Base-by-base conservation (phyloP, 2,329 filamentous ascomycete genomes). In the Sclerotinia spermophila region DNA sequence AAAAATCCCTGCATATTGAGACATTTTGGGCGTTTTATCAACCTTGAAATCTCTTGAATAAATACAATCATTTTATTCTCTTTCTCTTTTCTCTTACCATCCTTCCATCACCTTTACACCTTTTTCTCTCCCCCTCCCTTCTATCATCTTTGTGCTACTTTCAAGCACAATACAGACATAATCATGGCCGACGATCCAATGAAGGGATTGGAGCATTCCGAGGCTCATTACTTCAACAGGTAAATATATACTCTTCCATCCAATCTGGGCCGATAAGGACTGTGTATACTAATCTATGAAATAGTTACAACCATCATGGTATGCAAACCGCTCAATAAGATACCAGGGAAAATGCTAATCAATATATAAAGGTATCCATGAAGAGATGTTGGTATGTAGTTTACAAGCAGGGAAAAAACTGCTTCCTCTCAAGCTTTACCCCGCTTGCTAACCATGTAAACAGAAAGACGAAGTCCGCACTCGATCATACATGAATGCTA, bases 141-240 rank as follows among this genome's bases (percentile, higher is more conserved):
- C 59, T 69, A n/a, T 59, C 53, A 68, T 35, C 42, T 45, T 69
- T 58, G 27, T 38, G 21, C 21, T 21, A 30, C 35, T 10, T 33
- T 24, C 21, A 58, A 48, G 35, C 40, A 62, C 48, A 67, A 56
- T 48, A 40, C 70, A 74, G 72, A 72, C 69, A 73, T 72, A 73
- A 78, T 74, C 72, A 79, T 79, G 78, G 87, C 87, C 64, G 87
- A 90, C 83, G 81, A 86, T 80, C 84, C 85, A 82, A 75, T 79
- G 76, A 76, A 77, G 71, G 77, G 76, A 74, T 77, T 79, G 78
- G 78, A 78, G 61, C 78, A 78, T 72, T 96, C 94, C 75, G 96
- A 99, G 86, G 94, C 96, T 82, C 96, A 98, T 83, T 99, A 98
- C 86, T 98, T 98, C 86, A 98, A 97, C 85, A 97, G 94, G 94